Conservation (phyloP, 805 yeast genomes). For the Scheffersomyces spartinae region DNA sequence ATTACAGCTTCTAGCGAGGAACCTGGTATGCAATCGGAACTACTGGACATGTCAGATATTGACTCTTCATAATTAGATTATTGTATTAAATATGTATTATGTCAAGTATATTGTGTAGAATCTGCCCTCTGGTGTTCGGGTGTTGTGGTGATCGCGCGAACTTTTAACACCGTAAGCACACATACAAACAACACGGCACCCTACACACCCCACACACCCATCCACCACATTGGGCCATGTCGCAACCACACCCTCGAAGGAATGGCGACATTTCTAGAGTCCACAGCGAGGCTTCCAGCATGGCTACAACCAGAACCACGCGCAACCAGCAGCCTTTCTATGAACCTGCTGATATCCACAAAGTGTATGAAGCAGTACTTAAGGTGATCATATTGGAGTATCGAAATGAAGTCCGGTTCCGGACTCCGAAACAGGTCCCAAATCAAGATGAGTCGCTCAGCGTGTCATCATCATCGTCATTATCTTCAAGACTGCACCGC, state of each 20-base stretch:
- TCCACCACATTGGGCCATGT: no score
- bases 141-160: no score
- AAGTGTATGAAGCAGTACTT: conserved; percentile 40
- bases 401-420: conserved; percentile 52
- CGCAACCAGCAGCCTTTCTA: conserved; percentile 9
- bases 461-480: neutral
- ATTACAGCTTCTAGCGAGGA: no score
- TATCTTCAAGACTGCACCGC: conserved; percentile 5
- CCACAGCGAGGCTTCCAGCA: conserved; percentile 7
- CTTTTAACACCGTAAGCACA: no score
- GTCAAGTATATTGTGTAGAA: no score
- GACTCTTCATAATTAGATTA: no score
- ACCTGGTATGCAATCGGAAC: conserved; percentile 1
- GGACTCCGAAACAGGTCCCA: no score
- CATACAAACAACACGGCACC: no score
- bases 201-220: no score
- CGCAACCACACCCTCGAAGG: no score
- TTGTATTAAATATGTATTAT: no score
- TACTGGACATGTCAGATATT: neutral
- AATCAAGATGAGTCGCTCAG: conserved; percentile 1
- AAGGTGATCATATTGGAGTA: conserved; percentile 49
- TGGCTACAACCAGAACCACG: conserved; percentile 12
- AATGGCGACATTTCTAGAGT: conserved; percentile 1
- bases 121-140: no score
- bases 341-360: conserved; percentile 11